Evolutionary conservation across 768 basidiomycete species (phyloP).

Genomic region (Cystobasidiopsis lactophilus): DNA sequence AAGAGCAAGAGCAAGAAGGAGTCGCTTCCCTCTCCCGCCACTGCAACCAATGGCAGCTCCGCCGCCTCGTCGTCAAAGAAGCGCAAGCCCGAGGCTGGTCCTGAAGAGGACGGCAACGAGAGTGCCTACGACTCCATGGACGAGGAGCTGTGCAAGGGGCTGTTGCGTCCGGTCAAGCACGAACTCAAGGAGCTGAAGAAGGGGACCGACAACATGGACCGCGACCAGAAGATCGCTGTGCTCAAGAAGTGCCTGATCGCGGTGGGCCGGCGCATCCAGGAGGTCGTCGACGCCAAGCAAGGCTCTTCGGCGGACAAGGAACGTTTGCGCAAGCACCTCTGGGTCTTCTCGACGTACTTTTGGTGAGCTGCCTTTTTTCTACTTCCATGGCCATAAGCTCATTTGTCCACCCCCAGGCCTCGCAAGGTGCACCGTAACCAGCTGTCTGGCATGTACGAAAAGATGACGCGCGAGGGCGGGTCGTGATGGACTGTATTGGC

Average conservation of each 20-base stretch:
- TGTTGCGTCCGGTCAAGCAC: slow-evolving; percentile 86
- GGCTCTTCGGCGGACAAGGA: slow-evolving; percentile 2
- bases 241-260: slow-evolving; percentile 85
- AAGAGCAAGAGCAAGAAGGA: slow-evolving; percentile 5
- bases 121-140: slow-evolving; percentile 14
- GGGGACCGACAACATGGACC: slow-evolving; percentile 73
- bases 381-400: background rate
- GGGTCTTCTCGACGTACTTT: slow-evolving; percentile 9
- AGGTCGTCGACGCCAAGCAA: slow-evolving; percentile 27
- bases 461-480: too few species aligned
- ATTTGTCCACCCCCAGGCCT: background rate
- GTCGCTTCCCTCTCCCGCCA: background rate
- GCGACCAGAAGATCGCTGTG: slow-evolving; percentile 88
- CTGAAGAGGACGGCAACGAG: slow-evolving; percentile 62
- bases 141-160: slow-evolving; percentile 45
- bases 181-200: slow-evolving; percentile 89
- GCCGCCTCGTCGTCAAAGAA: slow-evolving; percentile 29
- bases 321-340: slow-evolving; percentile 17
- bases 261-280: slow-evolving; percentile 78
- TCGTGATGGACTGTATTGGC: too few species aligned
- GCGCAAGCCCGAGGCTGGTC: slow-evolving; percentile 79
- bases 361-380: slow-evolving; percentile 3
- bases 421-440: too few species aligned
- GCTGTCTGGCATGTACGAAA: too few species aligned
- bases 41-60: background rate